Conservation (phyloP, 345 rosid species). For the Angophora floribunda region DNA sequence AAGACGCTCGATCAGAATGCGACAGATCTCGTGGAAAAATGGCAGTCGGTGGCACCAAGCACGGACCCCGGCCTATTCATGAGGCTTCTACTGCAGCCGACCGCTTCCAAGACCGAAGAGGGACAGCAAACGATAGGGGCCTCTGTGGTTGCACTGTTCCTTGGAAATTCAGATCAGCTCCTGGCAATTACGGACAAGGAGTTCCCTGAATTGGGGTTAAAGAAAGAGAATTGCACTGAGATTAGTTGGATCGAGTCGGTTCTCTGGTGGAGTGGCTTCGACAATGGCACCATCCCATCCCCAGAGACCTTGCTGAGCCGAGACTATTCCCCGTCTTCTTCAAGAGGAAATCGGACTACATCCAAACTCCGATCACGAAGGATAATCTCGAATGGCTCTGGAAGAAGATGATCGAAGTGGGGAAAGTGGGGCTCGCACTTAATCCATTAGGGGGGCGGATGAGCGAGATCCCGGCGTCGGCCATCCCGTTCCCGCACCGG, state of each 20-base stretch:
- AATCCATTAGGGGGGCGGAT: constrained; percentile 52
- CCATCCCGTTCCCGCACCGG: constrained; percentile 42
- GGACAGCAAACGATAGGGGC: constrained; percentile 3
- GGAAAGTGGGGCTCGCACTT: constrained; percentile 15
- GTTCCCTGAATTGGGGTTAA: constrained; percentile 21
- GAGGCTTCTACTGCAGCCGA: background rate
- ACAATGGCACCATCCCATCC: constrained; percentile 2
- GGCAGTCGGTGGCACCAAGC: constrained; percentile 1
- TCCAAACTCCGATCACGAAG: constrained; percentile 14
- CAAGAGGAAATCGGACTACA: constrained; percentile 40
- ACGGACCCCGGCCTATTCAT: constrained; percentile 6
- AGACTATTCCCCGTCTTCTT: constrained; percentile 1
- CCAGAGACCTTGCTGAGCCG: constrained; percentile 9
- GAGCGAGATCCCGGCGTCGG: constrained; percentile 19
- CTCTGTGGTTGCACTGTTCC: constrained; percentile 7
- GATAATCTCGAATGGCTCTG: constrained; percentile 14
- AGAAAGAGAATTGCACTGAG: constrained; percentile 19
- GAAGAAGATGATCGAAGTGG: constrained; percentile 14
- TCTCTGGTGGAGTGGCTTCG: constrained; percentile 3
- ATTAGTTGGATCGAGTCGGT: constrained; percentile 30
- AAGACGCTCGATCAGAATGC: constrained; percentile 4
- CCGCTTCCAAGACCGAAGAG: background rate
- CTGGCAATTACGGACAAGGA: constrained; percentile 3
- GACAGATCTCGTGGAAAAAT: constrained; percentile 1
- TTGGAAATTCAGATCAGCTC: constrained; percentile 10